Base-by-base conservation (phyloP, 495 filamentous ascomycete genomes). In the Elaphomyces granulatus region DNA sequence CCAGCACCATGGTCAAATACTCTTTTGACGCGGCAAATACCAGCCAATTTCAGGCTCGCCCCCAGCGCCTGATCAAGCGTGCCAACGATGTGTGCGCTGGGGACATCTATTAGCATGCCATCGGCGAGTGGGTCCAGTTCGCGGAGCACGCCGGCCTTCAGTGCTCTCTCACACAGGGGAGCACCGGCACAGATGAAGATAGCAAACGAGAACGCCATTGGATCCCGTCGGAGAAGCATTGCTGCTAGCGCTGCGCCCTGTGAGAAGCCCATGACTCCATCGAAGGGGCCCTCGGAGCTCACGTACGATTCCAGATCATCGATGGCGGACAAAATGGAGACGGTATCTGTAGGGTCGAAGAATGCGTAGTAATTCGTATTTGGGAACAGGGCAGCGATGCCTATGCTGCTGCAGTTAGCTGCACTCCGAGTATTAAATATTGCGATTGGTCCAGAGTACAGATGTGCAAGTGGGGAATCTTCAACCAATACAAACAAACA, bases 261-360 rank as follows among this genome's bases (percentile, higher is more conserved):
- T 6, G 61, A 65, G 46, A 67, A 69, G 6, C 60, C 64, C 39
- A 69, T 58, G 6, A 69, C 55, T 2, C 46, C 65, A 21, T 69
- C 65, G 37, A 67, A 69, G n/a, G 65, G 65, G 4, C 62, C 62
- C 12, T 63, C 43, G 2, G 38, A 44, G 8, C 52, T 41, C 15
- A 67, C 14, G 33, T 35, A 35, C 8, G 8, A 14, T 8, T 7
- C 33, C 4, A 35, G 33, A 14, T 15, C 14, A 8, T 35, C 33
- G 8, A 35, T 14, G 1, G 33, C 33, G 14, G 33, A 32, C 30
- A 12, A 15, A 1, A 32, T 32, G 12, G 30, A 32, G n/a, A n/a
- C n/a, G n/a, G n/a, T n/a, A n/a, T n/a, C n/a, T n/a, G n/a, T n/a
- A n/a, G n/a, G n/a, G n/a, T n/a, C n/a, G n/a, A n/a, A n/a, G n/a